Conservation (phyloP, 2,329 filamentous ascomycete genomes). For the Exophiala sp. region DNA sequence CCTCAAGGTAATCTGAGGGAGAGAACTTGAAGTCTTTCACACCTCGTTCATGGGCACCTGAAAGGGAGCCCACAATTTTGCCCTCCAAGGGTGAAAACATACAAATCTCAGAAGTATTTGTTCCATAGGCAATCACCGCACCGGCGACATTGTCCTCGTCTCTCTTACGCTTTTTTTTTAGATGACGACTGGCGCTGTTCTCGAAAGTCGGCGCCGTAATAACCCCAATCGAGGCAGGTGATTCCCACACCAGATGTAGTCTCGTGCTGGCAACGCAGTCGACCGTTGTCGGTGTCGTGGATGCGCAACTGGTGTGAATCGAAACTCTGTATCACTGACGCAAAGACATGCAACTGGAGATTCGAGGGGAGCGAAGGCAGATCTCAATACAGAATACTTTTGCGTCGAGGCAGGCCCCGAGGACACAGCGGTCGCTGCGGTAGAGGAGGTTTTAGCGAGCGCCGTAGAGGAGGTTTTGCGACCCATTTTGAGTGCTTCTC, state of each 20-base stretch:
- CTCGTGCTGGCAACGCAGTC: constrained; percentile 47
- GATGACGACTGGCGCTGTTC: constrained; percentile 32
- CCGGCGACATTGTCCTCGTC: constrained; percentile 36
- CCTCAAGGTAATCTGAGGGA: constrained; percentile 44
- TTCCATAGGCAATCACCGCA: constrained; percentile 47
- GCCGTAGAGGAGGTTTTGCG: constrained; percentile 42
- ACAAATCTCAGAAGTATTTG: constrained; percentile 44
- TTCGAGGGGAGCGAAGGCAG: constrained; percentile 47
- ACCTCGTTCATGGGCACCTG: constrained; percentile 44
- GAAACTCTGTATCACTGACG: constrained; percentile 49
- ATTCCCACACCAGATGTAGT: constrained; percentile 43
- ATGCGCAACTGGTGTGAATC: constrained; percentile 49
- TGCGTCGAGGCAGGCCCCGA: constrained; percentile 31
- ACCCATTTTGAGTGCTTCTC: constrained; percentile 36
- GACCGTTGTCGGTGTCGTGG: constrained; percentile 47
- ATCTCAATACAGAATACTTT: constrained; percentile 45
- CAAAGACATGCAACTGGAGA: constrained; percentile 49
- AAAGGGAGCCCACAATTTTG: constrained; percentile 41
- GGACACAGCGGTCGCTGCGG: constrained; percentile 36
- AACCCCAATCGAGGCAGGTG: constrained; percentile 49
- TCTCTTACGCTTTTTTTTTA: constrained; percentile 50
- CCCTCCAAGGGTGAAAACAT: constrained; percentile 47
- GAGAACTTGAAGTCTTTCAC: constrained; percentile 49
- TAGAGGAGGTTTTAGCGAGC: constrained; percentile 42
- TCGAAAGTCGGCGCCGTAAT: constrained; percentile 32